Evolutionary conservation across 1,139 yeast species (phyloP).

Genomic region (Debaryomyces subglobosus): DNA sequence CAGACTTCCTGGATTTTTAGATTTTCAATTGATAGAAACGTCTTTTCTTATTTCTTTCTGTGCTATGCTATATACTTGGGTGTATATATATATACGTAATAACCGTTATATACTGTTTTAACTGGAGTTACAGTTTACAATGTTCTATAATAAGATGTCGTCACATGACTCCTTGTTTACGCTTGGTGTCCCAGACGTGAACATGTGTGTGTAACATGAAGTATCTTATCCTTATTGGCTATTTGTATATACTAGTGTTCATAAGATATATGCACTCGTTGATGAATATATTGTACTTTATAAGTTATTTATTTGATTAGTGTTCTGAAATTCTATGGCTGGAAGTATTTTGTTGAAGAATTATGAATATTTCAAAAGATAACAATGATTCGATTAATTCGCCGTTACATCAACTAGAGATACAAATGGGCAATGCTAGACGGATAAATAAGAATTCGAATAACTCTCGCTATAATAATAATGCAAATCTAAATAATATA

Average conservation of each 20-base stretch:
- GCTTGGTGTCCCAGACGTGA: neutral
- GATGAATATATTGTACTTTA: neutral
- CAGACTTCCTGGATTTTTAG: neutral
- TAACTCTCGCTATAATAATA: slow-evolving; percentile 5
- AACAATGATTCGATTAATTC: slow-evolving; percentile 18
- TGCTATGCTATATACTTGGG: too few species aligned
- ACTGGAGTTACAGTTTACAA: neutral
- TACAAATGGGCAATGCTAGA: slow-evolving; percentile 15
- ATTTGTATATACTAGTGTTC: neutral
- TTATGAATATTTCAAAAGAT: slow-evolving; percentile 6
- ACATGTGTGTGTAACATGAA: neutral
- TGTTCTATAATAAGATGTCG: neutral
- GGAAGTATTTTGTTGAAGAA: neutral
- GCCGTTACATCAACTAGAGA: slow-evolving; percentile 26
- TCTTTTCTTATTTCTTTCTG: neutral
- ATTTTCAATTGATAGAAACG: neutral
- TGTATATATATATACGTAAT: too few species aligned
- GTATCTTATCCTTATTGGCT: neutral
- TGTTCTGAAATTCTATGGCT: neutral
- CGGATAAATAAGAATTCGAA: slow-evolving; percentile 13
- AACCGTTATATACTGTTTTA: too few species aligned
- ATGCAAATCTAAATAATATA: neutral
- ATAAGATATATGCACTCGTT: neutral
- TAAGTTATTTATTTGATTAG: neutral
- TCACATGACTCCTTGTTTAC: neutral